phyloP scores from a whole-genome alignment of 192 early-diverging fungal species.

The Umbelopsis sp. region DNA sequence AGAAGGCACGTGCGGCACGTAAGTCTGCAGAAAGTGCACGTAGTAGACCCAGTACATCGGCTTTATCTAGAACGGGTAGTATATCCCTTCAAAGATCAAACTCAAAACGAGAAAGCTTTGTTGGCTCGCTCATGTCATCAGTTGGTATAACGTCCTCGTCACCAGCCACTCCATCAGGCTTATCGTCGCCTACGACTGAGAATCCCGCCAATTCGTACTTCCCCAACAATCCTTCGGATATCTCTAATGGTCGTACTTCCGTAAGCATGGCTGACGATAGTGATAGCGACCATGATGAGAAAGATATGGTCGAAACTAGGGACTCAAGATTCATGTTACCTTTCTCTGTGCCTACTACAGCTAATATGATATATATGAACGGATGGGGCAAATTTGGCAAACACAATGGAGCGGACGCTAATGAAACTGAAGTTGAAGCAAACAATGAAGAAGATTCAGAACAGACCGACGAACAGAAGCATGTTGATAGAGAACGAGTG shows the following conservation, averaged over 20 bases:
- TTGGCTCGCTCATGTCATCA: constrained; percentile 35
- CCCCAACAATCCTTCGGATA: constrained; percentile 9
- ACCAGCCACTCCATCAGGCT: not conserved
- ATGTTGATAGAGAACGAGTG: constrained; percentile 24
- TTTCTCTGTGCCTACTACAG: constrained; percentile 64
- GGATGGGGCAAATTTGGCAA: constrained; percentile 14
- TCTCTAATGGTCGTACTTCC: not conserved
- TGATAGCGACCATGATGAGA: constrained; percentile 52
- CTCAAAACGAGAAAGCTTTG: constrained; percentile 37
- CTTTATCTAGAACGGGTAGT: constrained; percentile 4
- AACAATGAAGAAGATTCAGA: constrained; percentile 12
- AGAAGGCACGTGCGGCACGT: constrained; percentile 36
- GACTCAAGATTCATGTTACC: constrained; percentile 58
- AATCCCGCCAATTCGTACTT: not conserved
- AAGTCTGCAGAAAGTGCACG: constrained; percentile 41
- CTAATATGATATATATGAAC: constrained; percentile 35
- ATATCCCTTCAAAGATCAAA: constrained; percentile 6
- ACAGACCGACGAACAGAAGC: constrained; percentile 12
- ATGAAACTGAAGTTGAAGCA: constrained; percentile 10
- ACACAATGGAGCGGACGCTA: constrained; percentile 4
- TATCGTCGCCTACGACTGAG: constrained; percentile 1
- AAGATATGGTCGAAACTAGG: constrained; percentile 55
- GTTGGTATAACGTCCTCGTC: constrained; percentile 13
- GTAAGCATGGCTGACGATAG: constrained; percentile 15
- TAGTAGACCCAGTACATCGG: constrained; percentile 13